Evolutionary conservation across 2,329 filamentous ascomycete genomes (phyloP).

Genomic region (Phyllachora maydis): DNA sequence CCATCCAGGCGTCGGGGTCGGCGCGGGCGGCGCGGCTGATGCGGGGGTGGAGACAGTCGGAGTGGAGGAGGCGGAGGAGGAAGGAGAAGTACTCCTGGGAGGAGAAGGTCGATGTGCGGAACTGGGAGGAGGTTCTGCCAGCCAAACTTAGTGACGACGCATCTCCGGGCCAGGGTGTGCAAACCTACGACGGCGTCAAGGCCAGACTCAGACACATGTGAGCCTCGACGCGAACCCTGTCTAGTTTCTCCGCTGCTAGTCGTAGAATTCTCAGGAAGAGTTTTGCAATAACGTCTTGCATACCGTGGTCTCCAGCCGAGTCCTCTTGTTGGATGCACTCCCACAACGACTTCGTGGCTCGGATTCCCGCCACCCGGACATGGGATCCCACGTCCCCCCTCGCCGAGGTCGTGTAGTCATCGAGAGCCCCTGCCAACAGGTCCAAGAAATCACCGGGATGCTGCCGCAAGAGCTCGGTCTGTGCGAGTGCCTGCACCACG

Average conservation of each 20-base stretch:
- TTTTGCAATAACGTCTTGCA: conserved; percentile 11
- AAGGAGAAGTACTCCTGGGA: conserved; percentile 36
- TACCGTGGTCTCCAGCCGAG: conserved; percentile 1
- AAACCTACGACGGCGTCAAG: conserved; percentile 22
- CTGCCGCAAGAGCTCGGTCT: conserved; percentile 20
- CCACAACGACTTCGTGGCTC: conserved; percentile 49
- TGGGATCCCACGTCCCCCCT: conserved; percentile 80
- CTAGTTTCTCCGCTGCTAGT: conserved; percentile 72
- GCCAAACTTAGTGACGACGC: too few species aligned
- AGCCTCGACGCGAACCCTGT: conserved; percentile 57
- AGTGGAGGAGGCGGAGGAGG: conserved; percentile 25
- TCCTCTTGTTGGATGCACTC: conserved; percentile 9
- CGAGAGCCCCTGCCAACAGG: conserved; percentile 37
- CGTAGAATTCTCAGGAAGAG: conserved; percentile 35
- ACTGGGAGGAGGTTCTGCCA: conserved; percentile 6
- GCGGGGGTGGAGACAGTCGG: conserved; percentile 13
- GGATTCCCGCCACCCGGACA: conserved; percentile 61
- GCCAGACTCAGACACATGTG: conserved; percentile 28
- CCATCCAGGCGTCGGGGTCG: conserved; percentile 18
- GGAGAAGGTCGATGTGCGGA: conserved; percentile 26
- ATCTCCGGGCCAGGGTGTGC: not conserved
- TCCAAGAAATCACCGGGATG: conserved; percentile 18
- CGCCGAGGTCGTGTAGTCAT: conserved; percentile 82
- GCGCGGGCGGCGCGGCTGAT: conserved; percentile 14
- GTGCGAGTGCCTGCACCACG: conserved; percentile 31